Base-by-base conservation (phyloP, 129 eudicot genomes). In the Flaveria ramosissima region DNA sequence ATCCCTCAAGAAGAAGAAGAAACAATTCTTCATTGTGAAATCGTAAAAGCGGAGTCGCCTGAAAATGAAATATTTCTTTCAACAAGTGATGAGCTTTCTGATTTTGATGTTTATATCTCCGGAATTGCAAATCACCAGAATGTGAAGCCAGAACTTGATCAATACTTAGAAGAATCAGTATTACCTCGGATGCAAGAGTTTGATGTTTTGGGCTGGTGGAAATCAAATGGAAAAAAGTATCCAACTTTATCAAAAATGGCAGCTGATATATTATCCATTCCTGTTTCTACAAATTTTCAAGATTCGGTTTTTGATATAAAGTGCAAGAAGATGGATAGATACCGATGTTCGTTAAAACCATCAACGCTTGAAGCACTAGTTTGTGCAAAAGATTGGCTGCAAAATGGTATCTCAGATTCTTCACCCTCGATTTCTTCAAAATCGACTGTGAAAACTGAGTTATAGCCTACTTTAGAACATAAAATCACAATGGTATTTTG, bases 171-270 rank as follows among this genome's bases (percentile, higher is more conserved):
- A 71, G 99, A 95, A 78, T 17, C 90, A 5, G 81, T 84, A 42
- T 56, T 84, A 68, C 96, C 92, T 2, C 83, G 90, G 7, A 74
- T 47, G 46, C 87, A 89, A 74, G 97, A 86, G 9, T 86, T 95
- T 39, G 90, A 95, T 70, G 88, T 91, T 60, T 76, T 95, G 80
- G 94, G 91, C 15, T 95, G 99, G 99, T 95, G 99, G 99, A 87
- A 84, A 72, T 27, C 71, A 61, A 89, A 89, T 69, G 52, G 81
- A 39, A 68, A 72, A 46, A 87, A 70, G 76, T 95, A 89, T 77
- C 97, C 97, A 10, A 87, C 85, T 68, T 84, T 94, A 2, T 87
- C 96, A 15, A 91, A 81, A 67, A 83, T 95, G 93, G 99, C 99
- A 0, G 81, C 81, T 11, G 99, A 91, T 69, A 73, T 95, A 14